Conservation (phyloP, 345 rosid genomes). For the Eucalyptus tenuipes region DNA sequence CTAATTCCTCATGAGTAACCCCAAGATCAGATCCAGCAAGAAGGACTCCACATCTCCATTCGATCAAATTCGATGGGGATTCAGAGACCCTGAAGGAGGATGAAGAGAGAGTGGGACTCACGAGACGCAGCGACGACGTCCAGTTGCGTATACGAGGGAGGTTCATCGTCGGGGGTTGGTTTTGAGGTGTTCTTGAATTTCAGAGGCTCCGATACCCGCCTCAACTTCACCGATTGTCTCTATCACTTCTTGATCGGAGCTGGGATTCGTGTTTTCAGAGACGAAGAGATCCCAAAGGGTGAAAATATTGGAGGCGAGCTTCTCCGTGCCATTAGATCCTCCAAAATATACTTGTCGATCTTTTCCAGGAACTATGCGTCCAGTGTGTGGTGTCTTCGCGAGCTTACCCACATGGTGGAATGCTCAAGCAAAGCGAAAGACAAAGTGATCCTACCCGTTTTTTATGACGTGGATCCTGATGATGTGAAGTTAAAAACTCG, state of each 20-base stretch:
- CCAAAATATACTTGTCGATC: too few relatives aligned
- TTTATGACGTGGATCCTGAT: too few relatives aligned
- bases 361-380: too few relatives aligned
- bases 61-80: neutral
- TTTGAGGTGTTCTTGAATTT: neutral
- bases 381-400: too few relatives aligned
- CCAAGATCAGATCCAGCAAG: neutral
- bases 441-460: too few relatives aligned
- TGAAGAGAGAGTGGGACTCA: neutral
- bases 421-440: too few relatives aligned
- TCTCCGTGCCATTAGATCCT: too few relatives aligned
- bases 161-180: neutral
- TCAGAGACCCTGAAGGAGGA: neutral
- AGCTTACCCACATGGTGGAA: too few relatives aligned
- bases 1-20: neutral
- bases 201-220: rapidly evolving
- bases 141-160: neutral
- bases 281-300: too few relatives aligned
- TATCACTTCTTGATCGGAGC: neutral
- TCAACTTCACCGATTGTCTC: neutral
- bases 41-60: neutral
- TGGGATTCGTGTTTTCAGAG: too few relatives aligned
- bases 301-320: too few relatives aligned
- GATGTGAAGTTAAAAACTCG: neutral
- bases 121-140: neutral